Evolutionary conservation across 1,284 basidiomycete genomes (phyloP), one percentile per base, ranked within the genome.

Genomic region (Heliocybe sulcata): DNA sequence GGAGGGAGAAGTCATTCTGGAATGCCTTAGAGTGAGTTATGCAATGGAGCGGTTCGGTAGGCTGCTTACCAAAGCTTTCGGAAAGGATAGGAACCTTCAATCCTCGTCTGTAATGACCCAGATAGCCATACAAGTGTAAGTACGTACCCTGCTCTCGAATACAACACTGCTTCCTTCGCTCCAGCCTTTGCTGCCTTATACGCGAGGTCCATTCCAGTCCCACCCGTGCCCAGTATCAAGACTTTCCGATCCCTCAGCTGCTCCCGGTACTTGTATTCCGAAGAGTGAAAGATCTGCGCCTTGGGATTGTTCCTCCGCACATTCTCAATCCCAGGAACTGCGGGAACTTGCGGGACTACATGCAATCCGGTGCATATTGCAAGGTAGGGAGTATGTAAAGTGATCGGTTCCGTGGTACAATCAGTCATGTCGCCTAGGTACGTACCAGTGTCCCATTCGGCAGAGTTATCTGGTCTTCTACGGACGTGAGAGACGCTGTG

Each of bases 181-280:
- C 74, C 73, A 1, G 77, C 76, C 60, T 83, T 79, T 26, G 80
- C 77, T 23, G 72, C 66, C 59, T 75, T 73, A 56, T 76, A 76
- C 35, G 77, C 80, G 35, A 87, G 68, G 62, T 87, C 83, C 81
- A 85, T 83, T 1, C 82, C 82, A 3, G 84, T 87, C 65, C 86
- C 84, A 0, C 84, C 84, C 2, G 75, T 77, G 0, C 82, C 82
- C 23, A 84, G 69, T n/a, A 85, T 73, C 66, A 83, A 70, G 22
- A 85, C 74, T 14, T 72, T 68, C 58, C 74, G 72, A 20, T 72
- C 75, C n/a, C 58, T 53, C 4, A 83, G 67, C 61, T 82, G 76
- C 0, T 65, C 59, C 10, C 76, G 73, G 8, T 64, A 63, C 60
- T 82, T 82, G 69, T 84, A 83, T 23, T 73, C 63, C 1, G 68